A percentile compares a stretch with the other conserved stretches of the same genome.
These are phyloP conservation scores for Nidula microcarpa DNA, from an alignment of 768 basidiomycete species.

Conservation along the genomic window DNA sequence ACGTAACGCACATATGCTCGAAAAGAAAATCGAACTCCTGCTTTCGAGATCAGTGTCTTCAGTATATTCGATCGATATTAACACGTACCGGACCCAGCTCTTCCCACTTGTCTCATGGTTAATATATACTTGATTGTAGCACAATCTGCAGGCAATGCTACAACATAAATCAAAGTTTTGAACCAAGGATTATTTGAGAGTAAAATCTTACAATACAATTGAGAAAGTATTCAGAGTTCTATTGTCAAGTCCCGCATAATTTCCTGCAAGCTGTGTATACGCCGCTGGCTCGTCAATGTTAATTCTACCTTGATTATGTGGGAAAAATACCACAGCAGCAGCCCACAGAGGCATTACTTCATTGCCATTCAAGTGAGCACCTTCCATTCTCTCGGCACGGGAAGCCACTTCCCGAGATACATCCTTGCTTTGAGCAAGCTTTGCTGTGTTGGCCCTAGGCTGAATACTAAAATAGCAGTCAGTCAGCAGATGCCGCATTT, in stretches of 20 bases:
- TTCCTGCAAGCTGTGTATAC: constrained; percentile 20
- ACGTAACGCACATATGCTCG: neutral
- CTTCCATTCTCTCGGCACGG: constrained; percentile 29
- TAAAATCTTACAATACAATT: constrained; percentile 18
- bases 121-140: constrained; percentile 19
- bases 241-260: constrained; percentile 24
- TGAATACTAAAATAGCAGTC: constrained; percentile 15
- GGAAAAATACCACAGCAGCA: constrained; percentile 20
- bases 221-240: constrained; percentile 24
- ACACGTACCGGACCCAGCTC: constrained; percentile 5
- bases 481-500: neutral
- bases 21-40: neutral
- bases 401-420: constrained; percentile 16
- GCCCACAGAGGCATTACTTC: constrained; percentile 31
- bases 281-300: neutral
- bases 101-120: constrained; percentile 7
- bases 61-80: neutral
- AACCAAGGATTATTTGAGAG: neutral
- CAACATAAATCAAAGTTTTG: neutral
- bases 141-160: constrained; percentile 9
- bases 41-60: neutral
- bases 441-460: constrained; percentile 23
- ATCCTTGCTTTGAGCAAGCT: constrained; percentile 16
- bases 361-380: constrained; percentile 30
- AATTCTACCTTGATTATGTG: neutral